Conservation (phyloP, 768 basidiomycete genomes). For the Amanita thiersii region DNA sequence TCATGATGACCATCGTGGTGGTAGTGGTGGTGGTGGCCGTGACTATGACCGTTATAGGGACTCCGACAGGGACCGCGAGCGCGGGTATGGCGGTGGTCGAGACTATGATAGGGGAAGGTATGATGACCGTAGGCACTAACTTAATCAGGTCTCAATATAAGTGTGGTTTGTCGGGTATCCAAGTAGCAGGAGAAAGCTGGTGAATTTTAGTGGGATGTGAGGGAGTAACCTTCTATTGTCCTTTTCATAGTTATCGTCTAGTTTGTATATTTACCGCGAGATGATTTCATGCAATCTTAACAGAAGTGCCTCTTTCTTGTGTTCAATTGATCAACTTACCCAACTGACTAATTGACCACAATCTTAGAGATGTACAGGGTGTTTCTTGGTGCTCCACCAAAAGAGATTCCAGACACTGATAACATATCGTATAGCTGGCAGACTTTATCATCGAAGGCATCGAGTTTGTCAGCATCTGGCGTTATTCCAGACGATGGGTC, state of each 20-base stretch:
- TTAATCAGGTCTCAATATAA: no score
- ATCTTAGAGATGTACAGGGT: slow-evolving; percentile 41
- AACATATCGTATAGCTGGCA: slow-evolving; percentile 24
- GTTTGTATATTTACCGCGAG: no score
- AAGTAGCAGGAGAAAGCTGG: no score
- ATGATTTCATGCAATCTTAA: no score
- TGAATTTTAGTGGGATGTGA: no score
- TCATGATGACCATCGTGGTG: slow-evolving; percentile 40
- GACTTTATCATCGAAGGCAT: slow-evolving; percentile 14
- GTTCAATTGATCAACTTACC: no score
- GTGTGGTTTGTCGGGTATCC: no score
- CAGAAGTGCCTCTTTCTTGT: no score
- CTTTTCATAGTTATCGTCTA: no score
- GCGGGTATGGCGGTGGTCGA: slow-evolving; percentile 32
- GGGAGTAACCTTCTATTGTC: no score
- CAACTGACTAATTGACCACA: no score
- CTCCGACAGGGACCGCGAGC: slow-evolving; percentile 30
- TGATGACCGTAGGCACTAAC: slow-evolving; percentile 22
- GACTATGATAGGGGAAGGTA: slow-evolving; percentile 18
- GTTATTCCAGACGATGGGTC: slow-evolving; percentile 15
- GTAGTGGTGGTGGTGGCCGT: slow-evolving; percentile 39
- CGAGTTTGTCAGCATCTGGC: slow-evolving; percentile 9
- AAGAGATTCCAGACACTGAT: slow-evolving; percentile 26
- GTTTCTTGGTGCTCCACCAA: slow-evolving; percentile 44
- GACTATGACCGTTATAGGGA: slow-evolving; percentile 41